Conservation (phyloP, 176 grass and related monocot species). For the Guadua angustifolia region DNA sequence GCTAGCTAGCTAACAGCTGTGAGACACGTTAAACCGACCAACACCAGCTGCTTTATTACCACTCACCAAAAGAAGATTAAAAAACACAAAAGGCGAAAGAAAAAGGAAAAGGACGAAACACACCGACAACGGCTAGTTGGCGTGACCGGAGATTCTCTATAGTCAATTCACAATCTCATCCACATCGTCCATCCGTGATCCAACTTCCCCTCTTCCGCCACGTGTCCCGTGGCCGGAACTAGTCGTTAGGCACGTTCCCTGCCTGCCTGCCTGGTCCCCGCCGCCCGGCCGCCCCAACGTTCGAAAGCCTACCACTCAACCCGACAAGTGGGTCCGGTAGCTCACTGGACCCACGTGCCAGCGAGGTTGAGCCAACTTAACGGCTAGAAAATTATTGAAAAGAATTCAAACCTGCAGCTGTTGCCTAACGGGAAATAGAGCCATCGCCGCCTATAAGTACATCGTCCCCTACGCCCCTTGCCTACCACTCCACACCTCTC, state of each 20-base stretch:
- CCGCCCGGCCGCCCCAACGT: background rate
- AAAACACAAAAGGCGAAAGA: too few species aligned
- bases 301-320: background rate
- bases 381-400: background rate
- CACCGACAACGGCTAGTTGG: background rate
- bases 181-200: background rate
- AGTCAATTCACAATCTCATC: background rate
- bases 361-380: background rate
- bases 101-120: too few species aligned
- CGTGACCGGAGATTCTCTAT: background rate
- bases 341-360: background rate
- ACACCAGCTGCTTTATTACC: too few species aligned
- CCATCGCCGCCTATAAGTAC: conserved; percentile 26
- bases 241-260: background rate
- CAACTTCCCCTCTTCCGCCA: background rate
- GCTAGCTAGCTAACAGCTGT: too few species aligned
- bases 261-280: background rate
- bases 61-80: too few species aligned
- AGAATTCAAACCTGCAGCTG: background rate
- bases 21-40: too few species aligned
- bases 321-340: background rate
- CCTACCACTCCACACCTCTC: background rate
- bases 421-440: too few species aligned
- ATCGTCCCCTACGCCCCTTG: background rate
- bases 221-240: background rate